Base-by-base conservation (phyloP, 495 filamentous ascomycete species). In the Aspergillus sparsus region DNA sequence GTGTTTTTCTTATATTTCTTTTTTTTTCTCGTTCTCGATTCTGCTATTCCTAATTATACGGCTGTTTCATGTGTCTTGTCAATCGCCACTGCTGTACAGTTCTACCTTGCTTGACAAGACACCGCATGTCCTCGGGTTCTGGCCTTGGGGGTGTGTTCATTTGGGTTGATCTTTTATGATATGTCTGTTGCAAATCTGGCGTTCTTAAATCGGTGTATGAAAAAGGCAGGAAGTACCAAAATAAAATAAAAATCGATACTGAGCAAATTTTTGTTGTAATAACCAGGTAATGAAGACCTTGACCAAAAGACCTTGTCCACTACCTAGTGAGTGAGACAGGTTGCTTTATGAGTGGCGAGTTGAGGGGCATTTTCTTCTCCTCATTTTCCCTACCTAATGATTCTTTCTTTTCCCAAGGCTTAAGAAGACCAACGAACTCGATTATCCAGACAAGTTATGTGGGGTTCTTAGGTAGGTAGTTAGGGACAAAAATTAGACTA, bases 131-230 rank as follows among this genome's bases (percentile, higher is more conserved):
- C 74, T 76, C 67, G 70, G 71, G 72, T 73, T 78, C 66, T 68
- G 73, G 71, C 73, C 71, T 78, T 74, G 70, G 74, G 70, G 21
- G 62, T 60, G 62, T 67, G 55, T 63, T 65, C 50, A 60, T 66
- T 50, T 62, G 63, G 72, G 68, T 74, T 67, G 60, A 64, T 69
- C 65, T 69, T 69, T 65, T 66, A 74, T 74, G 66, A 66, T 71
- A 60, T 71, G 63, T 74, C 70, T 71, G 70, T 74, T 78, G 66
- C 69, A 73, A 74, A 71, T 70, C 69, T 69, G 75, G 75, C 75
- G 75, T 78, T 78, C 60, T 72, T 61, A 68, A 66, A 64, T 74
- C 63, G 75, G 75, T 78, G 75, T 78, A 78, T 70, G 65, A 73
- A 77, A 71, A 74, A 74, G 71, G 71, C 68, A 75, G 64, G 64